Base-by-base conservation (phyloP, 805 yeast genomes). In the Komagataella phaffii region DNA sequence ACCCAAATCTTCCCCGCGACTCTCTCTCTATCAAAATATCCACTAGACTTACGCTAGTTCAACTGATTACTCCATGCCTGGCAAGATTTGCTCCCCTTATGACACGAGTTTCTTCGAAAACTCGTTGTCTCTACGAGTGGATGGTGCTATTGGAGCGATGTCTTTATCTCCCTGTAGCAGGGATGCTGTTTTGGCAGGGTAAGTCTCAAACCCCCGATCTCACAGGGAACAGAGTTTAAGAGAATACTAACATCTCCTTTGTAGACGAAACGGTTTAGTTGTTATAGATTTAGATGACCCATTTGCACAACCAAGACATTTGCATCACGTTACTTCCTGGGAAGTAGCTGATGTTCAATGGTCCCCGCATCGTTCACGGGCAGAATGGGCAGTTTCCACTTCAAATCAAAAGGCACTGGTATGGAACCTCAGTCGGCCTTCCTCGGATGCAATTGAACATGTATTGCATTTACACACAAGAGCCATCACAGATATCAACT, bases 271-370 rank as follows among this genome's bases (percentile, higher is more conserved):
- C 52, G 99, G 99, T 0, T 72, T 93, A 12, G 86, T 82, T 64
- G 81, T 93, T 44, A 83, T 91, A n/a, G 98, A 93, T 66, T 67
- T 93, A 46, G 96, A 91, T 60, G 96, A 93, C 64, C 99, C 98
- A 1, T 91, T 88, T 66, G 80, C 91, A 0, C 89, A 95, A 0
- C 99, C 99, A 0, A 72, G 99, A 53, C 88, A 95, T 90, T 75
- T 93, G 14, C 95, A 83, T 52, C 96, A 93, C 61, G 74, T 81
- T 43, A 91, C 97, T 0, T 81, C 95, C 0, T 93, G 98, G 98
- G 98, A 93, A 64, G 99, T 93, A 3, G 96, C 99, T 0, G 97
- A 91, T 64, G 97, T 91, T 1, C 98, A 93, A 65, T 93, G 99
- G 98, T 87, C 95, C 2, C 96, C 97, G 0, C 97, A 93, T 62